Evolutionary conservation across 176 grass and related monocot species (phyloP).

Genomic region (Canna indica): DNA sequence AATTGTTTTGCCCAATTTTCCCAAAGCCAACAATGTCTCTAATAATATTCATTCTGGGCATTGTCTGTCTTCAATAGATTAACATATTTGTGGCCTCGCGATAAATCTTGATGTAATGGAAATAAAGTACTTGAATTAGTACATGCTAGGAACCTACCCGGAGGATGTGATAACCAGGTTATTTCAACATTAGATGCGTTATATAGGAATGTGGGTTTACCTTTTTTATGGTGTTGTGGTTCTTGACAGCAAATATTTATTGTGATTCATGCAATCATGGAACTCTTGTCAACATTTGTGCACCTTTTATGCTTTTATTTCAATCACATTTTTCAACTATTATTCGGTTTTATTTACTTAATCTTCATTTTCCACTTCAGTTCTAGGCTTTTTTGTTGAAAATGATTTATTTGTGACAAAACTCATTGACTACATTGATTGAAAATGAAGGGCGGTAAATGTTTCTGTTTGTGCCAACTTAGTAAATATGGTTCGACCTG

Average conservation of each 20-base stretch:
- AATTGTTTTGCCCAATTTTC: no score
- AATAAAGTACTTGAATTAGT: neutral
- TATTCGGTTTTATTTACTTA: constrained; percentile 1
- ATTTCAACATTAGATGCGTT: neutral
- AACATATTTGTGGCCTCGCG: neutral
- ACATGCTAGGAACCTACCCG: neutral
- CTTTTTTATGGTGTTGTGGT: neutral
- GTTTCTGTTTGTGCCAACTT: constrained; percentile 89
- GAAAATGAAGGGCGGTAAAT: constrained; percentile 59
- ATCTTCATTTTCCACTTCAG: neutral
- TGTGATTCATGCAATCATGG: neutral
- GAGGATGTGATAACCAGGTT: neutral
- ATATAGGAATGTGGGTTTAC: neutral
- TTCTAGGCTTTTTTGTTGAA: neutral
- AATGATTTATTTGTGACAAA: constrained; percentile 7
- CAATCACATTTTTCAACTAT: neutral
- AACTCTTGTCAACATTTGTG: neutral
- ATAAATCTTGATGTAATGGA: neutral
- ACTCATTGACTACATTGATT: constrained; percentile 6
- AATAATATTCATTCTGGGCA: neutral
- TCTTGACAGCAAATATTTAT: neutral
- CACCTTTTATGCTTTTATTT: constrained; percentile 1
- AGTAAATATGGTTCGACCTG: constrained; percentile 72
- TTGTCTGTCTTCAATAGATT: neutral
- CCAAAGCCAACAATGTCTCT: no score